phyloP scores from a whole-genome alignment of 208 protist genomes.

The Trypanosoma theileri region DNA sequence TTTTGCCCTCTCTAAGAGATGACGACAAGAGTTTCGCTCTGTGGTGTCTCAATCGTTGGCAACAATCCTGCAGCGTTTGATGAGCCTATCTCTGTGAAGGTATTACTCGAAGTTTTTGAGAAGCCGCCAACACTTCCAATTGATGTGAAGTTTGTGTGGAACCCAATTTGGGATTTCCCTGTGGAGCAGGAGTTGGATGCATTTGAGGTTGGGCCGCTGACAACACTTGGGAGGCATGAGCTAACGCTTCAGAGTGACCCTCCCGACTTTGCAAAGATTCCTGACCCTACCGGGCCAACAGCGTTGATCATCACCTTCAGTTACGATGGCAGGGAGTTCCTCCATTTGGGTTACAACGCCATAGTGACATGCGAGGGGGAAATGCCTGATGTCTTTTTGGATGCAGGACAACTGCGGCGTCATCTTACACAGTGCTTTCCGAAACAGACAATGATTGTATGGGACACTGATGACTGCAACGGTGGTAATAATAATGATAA shows the following conservation, averaged over 20 bases:
- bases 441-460: conserved; percentile 28
- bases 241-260: conserved; percentile 68
- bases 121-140: conserved; percentile 42
- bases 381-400: conserved; percentile 75
- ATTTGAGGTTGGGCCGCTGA: conserved; percentile 74
- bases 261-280: conserved; percentile 62
- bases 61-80: conserved; percentile 49
- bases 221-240: conserved; percentile 62
- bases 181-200: conserved; percentile 82
- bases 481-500: background rate
- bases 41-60: conserved; percentile 44
- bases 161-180: conserved; percentile 79
- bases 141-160: conserved; percentile 77
- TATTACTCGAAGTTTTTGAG: conserved; percentile 75
- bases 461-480: conserved; percentile 11
- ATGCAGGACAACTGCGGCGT: conserved; percentile 43
- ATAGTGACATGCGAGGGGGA: conserved; percentile 60
- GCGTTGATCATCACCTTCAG: conserved; percentile 68
- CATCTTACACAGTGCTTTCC: conserved; percentile 57
- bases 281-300: conserved; percentile 79
- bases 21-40: conserved; percentile 61
- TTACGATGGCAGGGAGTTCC: conserved; percentile 67
- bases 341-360: conserved; percentile 79
- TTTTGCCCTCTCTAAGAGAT: conserved; percentile 14
- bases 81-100: conserved; percentile 47